Evolutionary conservation across 169 alveolate genomes (phyloP), one percentile per base, ranked within the genome.

Genomic region (Plasmodium chabaudi): DNA sequence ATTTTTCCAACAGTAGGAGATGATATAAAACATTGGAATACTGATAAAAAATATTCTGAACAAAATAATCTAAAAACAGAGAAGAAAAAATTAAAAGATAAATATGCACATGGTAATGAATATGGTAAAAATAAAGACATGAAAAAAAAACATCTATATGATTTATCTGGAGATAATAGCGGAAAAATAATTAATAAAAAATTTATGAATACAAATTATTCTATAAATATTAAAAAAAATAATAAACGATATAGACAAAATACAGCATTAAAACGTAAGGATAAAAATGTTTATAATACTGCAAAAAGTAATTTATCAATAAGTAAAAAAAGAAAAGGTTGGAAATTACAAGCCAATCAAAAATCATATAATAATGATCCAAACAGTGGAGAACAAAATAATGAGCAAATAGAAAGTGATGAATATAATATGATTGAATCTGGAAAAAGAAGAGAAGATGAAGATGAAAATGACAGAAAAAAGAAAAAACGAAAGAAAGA

Each of bases 1-100:
- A 57, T 69, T n/a, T 82, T 82, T 19, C 90, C 90, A 23, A 82
- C 90, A 0, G 55, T 82, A 12, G 71, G 84, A 27, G 84, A 68
- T 12, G 90, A 82, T 1, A 12, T 82, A 51, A 82, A 82, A 56
- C 53, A 60, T 6, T 82, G 90, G 90, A 15, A 82, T 47, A 17
- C 25, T 1, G 44, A 49, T 27, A 63, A 61, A 17, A 63, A 63
- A 19, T 17, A 4, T 1, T n/a, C 19, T 21, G 61, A 77, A 25
- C 63, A 77, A 21, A 77, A 77, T 63, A 46, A 63, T 10, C 3
- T 17, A 12, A 65, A 77, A 25, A 25, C 13, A 13, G 75, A 77
- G 21, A 75, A 49, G 21, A 75, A 63, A 53, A 71, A 71, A 71
- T 49, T 42, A 39, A 63, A 56, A 46, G 57, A 44, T 13, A 53